These are phyloP conservation scores for Trichodelitschia bisporula DNA, from an alignment of 495 filamentous ascomycete species.

Conservation along the genomic window DNA sequence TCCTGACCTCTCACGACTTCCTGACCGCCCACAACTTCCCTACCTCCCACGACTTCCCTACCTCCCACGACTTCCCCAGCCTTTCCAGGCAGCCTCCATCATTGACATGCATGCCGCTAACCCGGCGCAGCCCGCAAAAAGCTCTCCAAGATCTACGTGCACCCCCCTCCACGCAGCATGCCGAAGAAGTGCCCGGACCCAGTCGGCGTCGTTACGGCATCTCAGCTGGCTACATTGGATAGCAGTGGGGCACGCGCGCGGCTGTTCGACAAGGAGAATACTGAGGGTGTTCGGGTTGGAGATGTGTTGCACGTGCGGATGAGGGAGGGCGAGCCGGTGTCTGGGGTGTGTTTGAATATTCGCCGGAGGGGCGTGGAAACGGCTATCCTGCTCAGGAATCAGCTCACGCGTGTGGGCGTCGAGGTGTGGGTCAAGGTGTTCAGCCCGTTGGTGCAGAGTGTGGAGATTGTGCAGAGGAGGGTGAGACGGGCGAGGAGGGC, in stretches of 20 bases:
- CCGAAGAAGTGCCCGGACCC: conserved; percentile 27
- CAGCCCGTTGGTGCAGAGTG: conserved; percentile 61
- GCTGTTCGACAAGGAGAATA: conserved; percentile 53
- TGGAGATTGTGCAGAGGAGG: conserved; percentile 79
- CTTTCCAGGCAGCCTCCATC: no score
- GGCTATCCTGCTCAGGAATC: conserved; percentile 57
- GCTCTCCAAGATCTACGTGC: conserved; percentile 3
- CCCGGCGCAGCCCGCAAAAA: not conserved
- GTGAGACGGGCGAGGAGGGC: conserved; percentile 71
- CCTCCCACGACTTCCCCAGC: not conserved
- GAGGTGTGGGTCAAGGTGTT: conserved; percentile 97
- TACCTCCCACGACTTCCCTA: no score
- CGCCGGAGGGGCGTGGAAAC: conserved; percentile 68
- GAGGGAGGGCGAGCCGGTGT: conserved; percentile 67
- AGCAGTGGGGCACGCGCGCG: conserved; percentile 56
- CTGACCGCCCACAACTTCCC: no score
- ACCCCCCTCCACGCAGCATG: conserved; percentile 7
- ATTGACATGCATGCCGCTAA: no score
- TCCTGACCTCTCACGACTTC: no score
- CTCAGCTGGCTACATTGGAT: conserved; percentile 52
- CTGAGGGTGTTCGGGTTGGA: conserved; percentile 48
- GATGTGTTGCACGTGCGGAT: conserved; percentile 79
- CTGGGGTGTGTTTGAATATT: conserved; percentile 68
- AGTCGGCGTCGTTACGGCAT: conserved; percentile 29
- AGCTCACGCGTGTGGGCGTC: conserved; percentile 62